These are phyloP conservation scores for Allium fistulosum DNA, from an alignment of 106 monocot genomes.

Conservation along the genomic window DNA sequence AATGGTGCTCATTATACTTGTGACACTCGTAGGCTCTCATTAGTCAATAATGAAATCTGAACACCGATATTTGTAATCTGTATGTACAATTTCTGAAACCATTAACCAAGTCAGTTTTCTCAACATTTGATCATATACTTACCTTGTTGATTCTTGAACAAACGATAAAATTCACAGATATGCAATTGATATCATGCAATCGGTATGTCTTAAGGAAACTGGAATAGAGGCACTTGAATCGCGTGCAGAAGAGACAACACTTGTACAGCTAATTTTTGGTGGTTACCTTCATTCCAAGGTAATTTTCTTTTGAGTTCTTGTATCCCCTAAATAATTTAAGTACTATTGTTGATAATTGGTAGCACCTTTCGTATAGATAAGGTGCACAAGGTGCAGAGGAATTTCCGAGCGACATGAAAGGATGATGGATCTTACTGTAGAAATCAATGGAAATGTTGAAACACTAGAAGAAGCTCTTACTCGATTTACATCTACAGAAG, in stretches of 20 bases:
- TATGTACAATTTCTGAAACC: background rate
- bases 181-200: constrained; percentile 83
- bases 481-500: constrained; percentile 50
- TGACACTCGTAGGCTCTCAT: background rate
- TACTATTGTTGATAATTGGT: background rate
- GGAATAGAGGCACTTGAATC: constrained; percentile 4
- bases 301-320: background rate
- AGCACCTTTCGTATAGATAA: constrained; percentile 45
- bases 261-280: constrained; percentile 77
- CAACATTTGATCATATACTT: too few species aligned
- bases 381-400: constrained; percentile 54
- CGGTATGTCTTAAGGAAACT: constrained; percentile 47
- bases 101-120: too few species aligned
- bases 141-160: too few species aligned
- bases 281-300: constrained; percentile 87
- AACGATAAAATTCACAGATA: constrained; percentile 28
- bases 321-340: background rate
- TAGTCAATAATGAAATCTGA: too few species aligned
- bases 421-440: constrained; percentile 89
- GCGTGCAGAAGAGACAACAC: constrained; percentile 47
- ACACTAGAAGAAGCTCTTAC: constrained; percentile 75
- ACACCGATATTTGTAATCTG: too few species aligned
- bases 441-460: constrained; percentile 60
- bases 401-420: constrained; percentile 60
- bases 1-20: background rate